Evolutionary conservation across 768 basidiomycete species (phyloP), one percentile per base, ranked within the genome.

Genomic region (Auricularia auricula-judae): DNA sequence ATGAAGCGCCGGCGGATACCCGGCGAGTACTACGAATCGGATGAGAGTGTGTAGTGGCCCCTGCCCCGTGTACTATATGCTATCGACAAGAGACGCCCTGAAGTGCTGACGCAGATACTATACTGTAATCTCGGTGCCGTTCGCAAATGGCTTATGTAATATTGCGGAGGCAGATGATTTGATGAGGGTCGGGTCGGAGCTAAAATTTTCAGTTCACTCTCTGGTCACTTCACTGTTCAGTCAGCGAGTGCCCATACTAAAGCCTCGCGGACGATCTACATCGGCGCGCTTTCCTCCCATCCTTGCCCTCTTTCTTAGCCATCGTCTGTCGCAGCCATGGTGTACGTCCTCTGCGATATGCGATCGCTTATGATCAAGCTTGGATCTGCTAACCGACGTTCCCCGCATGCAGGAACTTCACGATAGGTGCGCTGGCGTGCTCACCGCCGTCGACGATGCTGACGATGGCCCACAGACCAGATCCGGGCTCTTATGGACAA

Each of bases 401-500:
- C 64, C 8, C 36, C 60, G 65, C 67, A 68, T 63, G 34, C 75
- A 92, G 90, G 80, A 92, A 92, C 84, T 92, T 92, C 82, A 92
- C 90, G 72, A 82, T 88, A 80, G 89, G 89, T 86, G 66, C 79
- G 89, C 81, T 70, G 43, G 43, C 51, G 66, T 44, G 63, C 35
- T 5, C 1, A 47, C 33, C 18, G 36, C 10, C 33, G 21, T 16
- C 33, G 35, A 33, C 11, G 35, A 14, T 62, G 68, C 65, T 54
- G 39, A 68, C 65, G 23, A 65, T 64, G 39, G 67, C 70, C 62
- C 68, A 58, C 70, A 93, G 91, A 91, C 76, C 90, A 94, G 81
- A 86, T 94, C 72, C 88, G 92, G 74, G 79, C 65, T 69, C 87
- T 94, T 68, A 94, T 94, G 92, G 89, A 93, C 84, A 78, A 76